Evolutionary conservation across 192 early-diverging fungal species (phyloP).

Genomic region (Linnemannia elongata): DNA sequence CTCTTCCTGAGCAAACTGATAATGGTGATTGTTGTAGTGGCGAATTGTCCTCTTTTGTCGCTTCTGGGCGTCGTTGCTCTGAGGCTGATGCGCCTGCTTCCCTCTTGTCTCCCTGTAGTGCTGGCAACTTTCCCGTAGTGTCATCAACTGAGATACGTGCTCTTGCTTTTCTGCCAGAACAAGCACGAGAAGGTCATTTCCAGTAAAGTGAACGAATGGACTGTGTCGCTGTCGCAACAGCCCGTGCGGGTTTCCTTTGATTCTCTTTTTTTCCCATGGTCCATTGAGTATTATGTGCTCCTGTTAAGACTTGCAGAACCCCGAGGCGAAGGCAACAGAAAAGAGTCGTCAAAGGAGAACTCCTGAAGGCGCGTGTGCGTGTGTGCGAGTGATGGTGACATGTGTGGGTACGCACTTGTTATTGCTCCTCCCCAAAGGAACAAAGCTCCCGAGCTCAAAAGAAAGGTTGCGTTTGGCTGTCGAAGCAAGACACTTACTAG

Average conservation of each 20-base stretch:
- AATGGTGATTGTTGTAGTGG: neutral
- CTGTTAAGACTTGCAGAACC: neutral
- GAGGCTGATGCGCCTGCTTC: neutral
- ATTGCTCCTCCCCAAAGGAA: neutral
- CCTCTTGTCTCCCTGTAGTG: neutral
- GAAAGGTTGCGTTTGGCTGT: neutral
- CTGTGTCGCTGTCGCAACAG: neutral
- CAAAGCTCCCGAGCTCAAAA: neutral
- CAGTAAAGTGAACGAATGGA: neutral
- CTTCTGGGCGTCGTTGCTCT: neutral
- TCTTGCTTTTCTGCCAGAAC: neutral
- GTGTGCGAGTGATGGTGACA: neutral
- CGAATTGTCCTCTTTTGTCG: neutral
- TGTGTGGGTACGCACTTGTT: neutral
- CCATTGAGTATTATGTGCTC: neutral
- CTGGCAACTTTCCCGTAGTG: neutral
- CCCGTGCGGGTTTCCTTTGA: neutral
- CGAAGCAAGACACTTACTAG: slow-evolving; percentile 42
- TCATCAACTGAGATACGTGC: neutral
- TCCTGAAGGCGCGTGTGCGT: neutral
- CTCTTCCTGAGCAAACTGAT: neutral
- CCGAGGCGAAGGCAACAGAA: neutral
- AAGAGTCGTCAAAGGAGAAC: neutral
- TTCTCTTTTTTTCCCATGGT: neutral
- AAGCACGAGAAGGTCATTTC: neutral